phyloP scores from a whole-genome alignment of 306 rosid species.

The Vachellia collinsii region DNA sequence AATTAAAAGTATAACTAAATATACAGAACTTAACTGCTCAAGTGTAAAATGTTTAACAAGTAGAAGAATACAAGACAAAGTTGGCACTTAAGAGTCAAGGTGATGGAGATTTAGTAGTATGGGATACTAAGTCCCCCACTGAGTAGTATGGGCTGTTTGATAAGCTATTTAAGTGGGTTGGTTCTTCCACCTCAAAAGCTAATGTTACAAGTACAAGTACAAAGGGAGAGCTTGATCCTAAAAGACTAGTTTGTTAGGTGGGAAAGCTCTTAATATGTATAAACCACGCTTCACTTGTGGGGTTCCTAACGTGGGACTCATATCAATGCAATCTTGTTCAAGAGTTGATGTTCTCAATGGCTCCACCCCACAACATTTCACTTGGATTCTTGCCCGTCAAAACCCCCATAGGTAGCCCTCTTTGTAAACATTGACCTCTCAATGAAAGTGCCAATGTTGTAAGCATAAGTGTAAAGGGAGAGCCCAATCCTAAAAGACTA shows the following conservation, averaged over 20 bases:
- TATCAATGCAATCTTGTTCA: no score
- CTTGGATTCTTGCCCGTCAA: no score
- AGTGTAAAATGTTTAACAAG: slow-evolving; percentile 13
- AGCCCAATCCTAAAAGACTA: no score
- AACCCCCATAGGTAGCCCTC: no score
- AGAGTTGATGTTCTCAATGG: no score
- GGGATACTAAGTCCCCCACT: not conserved
- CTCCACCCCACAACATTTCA: no score
- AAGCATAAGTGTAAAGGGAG: no score
- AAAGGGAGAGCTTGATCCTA: not conserved
- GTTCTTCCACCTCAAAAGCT: not conserved
- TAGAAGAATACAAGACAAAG: not conserved
- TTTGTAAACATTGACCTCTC: no score
- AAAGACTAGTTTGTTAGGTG: not conserved
- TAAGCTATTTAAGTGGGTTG: not conserved
- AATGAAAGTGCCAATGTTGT: no score
- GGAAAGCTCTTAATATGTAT: no score
- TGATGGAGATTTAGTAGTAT: not conserved
- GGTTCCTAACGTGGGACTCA: no score
- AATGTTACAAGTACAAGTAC: not conserved
- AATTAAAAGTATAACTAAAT: not conserved
- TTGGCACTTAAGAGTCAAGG: not conserved
- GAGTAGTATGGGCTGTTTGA: not conserved
- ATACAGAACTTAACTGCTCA: not conserved
- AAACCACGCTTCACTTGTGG: not conserved